Conservation (phyloP, 75 land plant genomes). For the Gnetum montanum region DNA sequence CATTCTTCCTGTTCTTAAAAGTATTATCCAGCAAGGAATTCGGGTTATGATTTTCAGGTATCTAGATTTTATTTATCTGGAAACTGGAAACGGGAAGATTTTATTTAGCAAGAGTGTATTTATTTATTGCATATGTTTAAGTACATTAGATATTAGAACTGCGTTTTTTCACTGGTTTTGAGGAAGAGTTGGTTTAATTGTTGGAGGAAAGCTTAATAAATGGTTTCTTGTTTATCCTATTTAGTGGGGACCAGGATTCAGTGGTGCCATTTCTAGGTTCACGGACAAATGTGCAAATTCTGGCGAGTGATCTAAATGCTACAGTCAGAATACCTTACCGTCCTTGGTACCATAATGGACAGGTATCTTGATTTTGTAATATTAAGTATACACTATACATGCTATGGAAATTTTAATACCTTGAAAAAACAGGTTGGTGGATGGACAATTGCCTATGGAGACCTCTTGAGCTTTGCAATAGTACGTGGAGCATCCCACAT, state of each 20-base stretch:
- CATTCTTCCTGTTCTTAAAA: conserved; percentile 75
- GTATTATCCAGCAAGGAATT: conserved; percentile 40
- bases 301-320: conserved; percentile 17
- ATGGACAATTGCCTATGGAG: conserved; percentile 67
- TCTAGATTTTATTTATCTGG: conserved; percentile 1
- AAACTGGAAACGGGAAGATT: conserved; percentile 1
- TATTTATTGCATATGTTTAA: neutral
- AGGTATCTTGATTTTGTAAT: conserved; percentile 8
- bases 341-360: conserved; percentile 31
- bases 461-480: conserved; percentile 65
- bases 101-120: neutral
- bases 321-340: conserved; percentile 18
- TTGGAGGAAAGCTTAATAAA: neutral
- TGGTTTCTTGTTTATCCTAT: too few relatives aligned
- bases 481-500: conserved; percentile 88
- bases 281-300: conserved; percentile 11
- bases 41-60: conserved; percentile 95
- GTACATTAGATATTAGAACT: neutral
- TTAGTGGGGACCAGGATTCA: conserved; percentile 44
- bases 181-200: neutral
- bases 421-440: conserved; percentile 86
- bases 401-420: too few relatives aligned
- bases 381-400: too few relatives aligned
- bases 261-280: conserved; percentile 35
- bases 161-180: neutral